Percentiles rank a stretch among this genome's conserved stretches.
phyloP scores from a whole-genome alignment of 345 rosid genomes.

The Eucalyptus marginata region DNA sequence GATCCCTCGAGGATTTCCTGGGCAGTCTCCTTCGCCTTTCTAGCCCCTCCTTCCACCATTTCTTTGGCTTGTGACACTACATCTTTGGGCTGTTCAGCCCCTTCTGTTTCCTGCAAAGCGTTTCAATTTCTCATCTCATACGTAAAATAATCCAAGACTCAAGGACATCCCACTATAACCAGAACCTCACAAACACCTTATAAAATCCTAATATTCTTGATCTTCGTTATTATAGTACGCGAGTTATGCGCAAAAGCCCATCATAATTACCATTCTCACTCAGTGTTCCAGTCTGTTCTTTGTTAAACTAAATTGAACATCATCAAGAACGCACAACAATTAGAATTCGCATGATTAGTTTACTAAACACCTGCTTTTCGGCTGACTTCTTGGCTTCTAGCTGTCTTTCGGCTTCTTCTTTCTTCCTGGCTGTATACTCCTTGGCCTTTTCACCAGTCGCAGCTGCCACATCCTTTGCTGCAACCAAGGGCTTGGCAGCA shows the following conservation, averaged over 20 bases:
- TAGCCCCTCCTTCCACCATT: not conserved
- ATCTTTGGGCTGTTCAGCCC: not conserved
- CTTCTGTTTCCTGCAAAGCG: not conserved
- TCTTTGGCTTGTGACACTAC: not conserved
- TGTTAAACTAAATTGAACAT: not conserved
- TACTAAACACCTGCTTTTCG: constrained; percentile 7
- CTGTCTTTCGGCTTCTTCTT: constrained; percentile 48
- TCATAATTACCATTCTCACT: not conserved
- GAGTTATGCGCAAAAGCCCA: not conserved
- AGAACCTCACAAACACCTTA: not conserved
- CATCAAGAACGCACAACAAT: not conserved
- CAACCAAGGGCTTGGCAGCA: constrained; percentile 45
- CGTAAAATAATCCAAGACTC: not conserved
- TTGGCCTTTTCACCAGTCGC: constrained; percentile 37
- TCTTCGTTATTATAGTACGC: not conserved
- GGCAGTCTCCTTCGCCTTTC: not conserved
- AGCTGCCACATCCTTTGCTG: constrained; percentile 44
- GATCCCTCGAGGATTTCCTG: not conserved
- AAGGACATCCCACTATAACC: not conserved
- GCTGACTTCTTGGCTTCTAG: constrained; percentile 10
- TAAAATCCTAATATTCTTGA: not conserved
- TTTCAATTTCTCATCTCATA: not conserved
- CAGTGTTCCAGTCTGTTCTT: not conserved
- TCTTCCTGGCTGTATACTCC: constrained; percentile 63
- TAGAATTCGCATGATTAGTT: not conserved